Evolutionary conservation across 352 stramenopile genomes (phyloP).

Genomic region (Phytophthora litchii): DNA sequence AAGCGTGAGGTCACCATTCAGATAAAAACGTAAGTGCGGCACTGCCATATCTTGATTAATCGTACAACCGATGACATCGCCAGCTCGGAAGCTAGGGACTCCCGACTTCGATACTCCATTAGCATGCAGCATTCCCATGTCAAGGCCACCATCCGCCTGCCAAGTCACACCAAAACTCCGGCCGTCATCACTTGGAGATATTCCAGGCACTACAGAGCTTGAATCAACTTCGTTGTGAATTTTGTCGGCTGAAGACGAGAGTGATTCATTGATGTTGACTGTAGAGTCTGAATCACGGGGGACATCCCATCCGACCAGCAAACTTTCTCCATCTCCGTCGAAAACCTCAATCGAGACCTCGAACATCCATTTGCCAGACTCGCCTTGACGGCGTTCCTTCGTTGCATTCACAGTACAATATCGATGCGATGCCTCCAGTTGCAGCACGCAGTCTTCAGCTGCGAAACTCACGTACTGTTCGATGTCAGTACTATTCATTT

Average conservation of each 20-base stretch:
- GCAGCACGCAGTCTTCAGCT: constrained; percentile 73
- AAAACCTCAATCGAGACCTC: constrained; percentile 68
- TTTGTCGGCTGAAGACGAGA: constrained; percentile 8
- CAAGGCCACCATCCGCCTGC: constrained; percentile 72
- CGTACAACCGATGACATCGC: constrained; percentile 75
- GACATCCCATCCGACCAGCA: constrained; percentile 83
- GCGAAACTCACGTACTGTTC: constrained; percentile 73
- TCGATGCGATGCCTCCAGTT: constrained; percentile 65
- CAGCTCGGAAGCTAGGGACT: constrained; percentile 65
- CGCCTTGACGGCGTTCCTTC: constrained; percentile 69
- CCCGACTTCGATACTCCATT: constrained; percentile 73
- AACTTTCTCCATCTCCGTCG: constrained; percentile 65
- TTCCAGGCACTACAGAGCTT: constrained; percentile 51
- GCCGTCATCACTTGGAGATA: constrained; percentile 60
- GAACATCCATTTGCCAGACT: constrained; percentile 84
- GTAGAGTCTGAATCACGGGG: constrained; percentile 27
- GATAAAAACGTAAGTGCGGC: constrained; percentile 73
- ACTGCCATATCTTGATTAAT: constrained; percentile 78
- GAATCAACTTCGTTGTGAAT: not conserved
- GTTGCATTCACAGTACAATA: constrained; percentile 79
- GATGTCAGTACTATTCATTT: constrained; percentile 66
- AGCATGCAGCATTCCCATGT: constrained; percentile 77
- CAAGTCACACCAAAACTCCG: constrained; percentile 74
- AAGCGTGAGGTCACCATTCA: constrained; percentile 76
- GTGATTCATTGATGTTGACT: not conserved